Conservation (phyloP, 129 eudicot genomes). For the Pulicaria dysenterica region DNA sequence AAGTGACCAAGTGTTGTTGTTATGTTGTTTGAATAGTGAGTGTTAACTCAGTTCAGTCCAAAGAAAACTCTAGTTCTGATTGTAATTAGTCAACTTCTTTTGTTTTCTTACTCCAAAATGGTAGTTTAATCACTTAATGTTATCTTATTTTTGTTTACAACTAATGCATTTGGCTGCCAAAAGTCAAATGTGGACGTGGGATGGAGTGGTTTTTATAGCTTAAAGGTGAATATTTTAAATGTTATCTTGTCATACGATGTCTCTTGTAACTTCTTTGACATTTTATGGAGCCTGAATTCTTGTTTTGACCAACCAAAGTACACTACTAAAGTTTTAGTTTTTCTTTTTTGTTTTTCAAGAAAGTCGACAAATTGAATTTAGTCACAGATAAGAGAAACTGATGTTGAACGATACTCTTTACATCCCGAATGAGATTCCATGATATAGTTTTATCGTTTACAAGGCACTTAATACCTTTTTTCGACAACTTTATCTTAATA, state of each 20-base stretch:
- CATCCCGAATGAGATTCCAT: neutral
- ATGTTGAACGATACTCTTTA: neutral
- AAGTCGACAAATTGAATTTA: neutral
- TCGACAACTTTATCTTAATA: neutral
- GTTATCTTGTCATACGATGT: neutral
- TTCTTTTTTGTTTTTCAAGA: too few species aligned
- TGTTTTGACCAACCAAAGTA: neutral
- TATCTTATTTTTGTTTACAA: neutral
- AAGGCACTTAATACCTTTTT: neutral
- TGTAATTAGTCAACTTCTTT: neutral
- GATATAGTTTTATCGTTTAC: neutral
- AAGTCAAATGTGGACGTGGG: neutral
- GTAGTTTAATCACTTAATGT: neutral
- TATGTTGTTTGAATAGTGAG: neutral
- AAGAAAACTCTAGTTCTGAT: neutral
- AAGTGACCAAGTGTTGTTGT: neutral
- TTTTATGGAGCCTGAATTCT: neutral
- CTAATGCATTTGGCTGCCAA: neutral
- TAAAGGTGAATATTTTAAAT: constrained; percentile 7
- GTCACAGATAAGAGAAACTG: neutral
- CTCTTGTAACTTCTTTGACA: neutral
- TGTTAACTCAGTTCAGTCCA: neutral
- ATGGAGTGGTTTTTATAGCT: neutral
- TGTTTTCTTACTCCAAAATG: neutral
- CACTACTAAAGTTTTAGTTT: neutral